These are phyloP conservation scores for Candida wancherniae DNA, from an alignment of 805 yeast species.

Conservation along the genomic window DNA sequence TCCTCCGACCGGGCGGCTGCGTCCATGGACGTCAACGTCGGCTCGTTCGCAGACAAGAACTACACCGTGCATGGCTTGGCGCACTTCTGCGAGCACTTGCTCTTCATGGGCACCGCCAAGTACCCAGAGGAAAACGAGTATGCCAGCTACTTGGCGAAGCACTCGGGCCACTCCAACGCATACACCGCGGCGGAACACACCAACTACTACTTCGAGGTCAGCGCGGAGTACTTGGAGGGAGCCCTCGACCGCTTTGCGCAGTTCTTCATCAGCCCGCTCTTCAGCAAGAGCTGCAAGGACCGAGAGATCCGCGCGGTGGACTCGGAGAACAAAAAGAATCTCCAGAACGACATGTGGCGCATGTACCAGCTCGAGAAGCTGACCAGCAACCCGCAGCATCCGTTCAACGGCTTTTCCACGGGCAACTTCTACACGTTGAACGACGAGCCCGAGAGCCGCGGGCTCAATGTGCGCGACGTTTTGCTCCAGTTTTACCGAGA, in stretches of 20 bases:
- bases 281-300: slow-evolving; percentile 69
- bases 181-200: slow-evolving; percentile 87
- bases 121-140: slow-evolving; percentile 75
- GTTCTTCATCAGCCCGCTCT: slow-evolving; percentile 83
- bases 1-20: slow-evolving; percentile 74
- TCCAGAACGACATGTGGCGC: slow-evolving; percentile 89
- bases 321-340: slow-evolving; percentile 90
- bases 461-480: slow-evolving; percentile 75
- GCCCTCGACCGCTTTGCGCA: slow-evolving; percentile 92
- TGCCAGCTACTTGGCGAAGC: slow-evolving; percentile 67
- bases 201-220: slow-evolving; percentile 84
- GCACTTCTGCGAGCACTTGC: slow-evolving; percentile 61
- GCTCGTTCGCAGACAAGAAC: slow-evolving; percentile 66
- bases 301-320: slow-evolving; percentile 93
- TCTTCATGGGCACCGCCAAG: slow-evolving; percentile 76
- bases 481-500: slow-evolving; percentile 67
- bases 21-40: slow-evolving; percentile 72
- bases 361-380: slow-evolving; percentile 78
- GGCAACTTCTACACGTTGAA: slow-evolving; percentile 79
- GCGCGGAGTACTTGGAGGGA: slow-evolving; percentile 70
- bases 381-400: slow-evolving; percentile 69
- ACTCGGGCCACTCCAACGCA: slow-evolving; percentile 89
- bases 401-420: slow-evolving; percentile 83
- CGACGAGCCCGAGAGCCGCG: slow-evolving; percentile 52
- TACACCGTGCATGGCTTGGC: slow-evolving; percentile 65